Evolutionary conservation across 352 stramenopile genomes (phyloP), one percentile per base, ranked within the genome.

Genomic region (Pythium coloratum): DNA sequence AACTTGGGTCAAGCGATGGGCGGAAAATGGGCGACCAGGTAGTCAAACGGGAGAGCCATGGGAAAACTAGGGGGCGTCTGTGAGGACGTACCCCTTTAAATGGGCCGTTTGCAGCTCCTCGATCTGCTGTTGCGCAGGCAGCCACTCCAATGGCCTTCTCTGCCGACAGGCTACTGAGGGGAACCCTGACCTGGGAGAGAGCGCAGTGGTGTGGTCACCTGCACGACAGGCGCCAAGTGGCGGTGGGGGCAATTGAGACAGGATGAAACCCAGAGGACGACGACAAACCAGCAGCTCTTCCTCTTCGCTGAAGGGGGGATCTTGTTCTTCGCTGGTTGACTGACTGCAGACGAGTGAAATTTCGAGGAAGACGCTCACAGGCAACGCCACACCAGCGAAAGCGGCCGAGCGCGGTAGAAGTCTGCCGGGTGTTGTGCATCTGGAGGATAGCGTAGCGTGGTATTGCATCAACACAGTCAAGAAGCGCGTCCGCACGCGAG

Each of bases 1-100:
- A 49, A 49, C 16, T 14, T 44, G 13, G n/a, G 26, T 40, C 24
- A 32, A 28, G 6, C 20, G 49, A 57, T 46, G 30, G 28, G 14
- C 13, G 32, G n/a, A 10, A 34, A 33, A 33, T 44, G 53, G 53
- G 53, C 53, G 53, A 58, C 53, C 53, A 9, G 53, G 53, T 58
- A 58, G 53, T 58, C 53, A 58, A 58, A 58, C 49, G 49, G 49
- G 2, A 55, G 49, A 55, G 49, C 24, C 46, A 16, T 26, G 42
- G 42, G 24, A 49, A 26, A 26, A 5, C 28, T 30, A 4, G 28
- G 28, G 4, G 14, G 42, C 34, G 38, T 44, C 38, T 49, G 16
- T 16, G 42, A 49, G 42, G 42, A 49, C 42, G 42, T 49, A 16
- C 5, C 42, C 42, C 42, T 49, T 49, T 44, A 44, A n/a, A 30